Evolutionary conservation across 2,329 filamentous ascomycete species (phyloP).

Genomic region (Colletotrichum horii): DNA sequence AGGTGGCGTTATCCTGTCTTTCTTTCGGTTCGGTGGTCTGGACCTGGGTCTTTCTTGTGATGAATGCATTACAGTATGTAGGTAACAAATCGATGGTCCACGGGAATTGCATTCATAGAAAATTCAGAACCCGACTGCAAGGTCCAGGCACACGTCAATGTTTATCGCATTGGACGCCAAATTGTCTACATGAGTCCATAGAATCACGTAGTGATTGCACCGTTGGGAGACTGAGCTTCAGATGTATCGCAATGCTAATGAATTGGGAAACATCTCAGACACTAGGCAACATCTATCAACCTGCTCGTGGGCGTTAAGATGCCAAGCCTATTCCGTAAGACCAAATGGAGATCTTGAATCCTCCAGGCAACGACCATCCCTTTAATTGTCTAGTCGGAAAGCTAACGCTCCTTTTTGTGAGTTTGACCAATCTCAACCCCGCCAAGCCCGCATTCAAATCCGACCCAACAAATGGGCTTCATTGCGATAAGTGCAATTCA

Average conservation of each 20-base stretch:
- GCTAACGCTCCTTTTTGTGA: neutral
- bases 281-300: fast-evolving
- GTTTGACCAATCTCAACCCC: neutral
- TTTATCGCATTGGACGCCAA: neutral
- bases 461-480: neutral
- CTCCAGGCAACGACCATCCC: neutral
- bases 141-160: neutral
- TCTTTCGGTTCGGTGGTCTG: neutral
- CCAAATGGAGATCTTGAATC: neutral
- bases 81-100: neutral
- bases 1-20: neutral
- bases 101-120: neutral
- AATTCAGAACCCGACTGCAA: neutral
- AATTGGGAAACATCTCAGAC: neutral
- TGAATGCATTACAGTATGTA: neutral
- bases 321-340: neutral
- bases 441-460: neutral
- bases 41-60: neutral
- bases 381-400: neutral
- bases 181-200: neutral
- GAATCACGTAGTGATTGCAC: neutral
- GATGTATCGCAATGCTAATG: neutral
- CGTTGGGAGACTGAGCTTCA: neutral
- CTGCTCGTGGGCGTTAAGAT: neutral
- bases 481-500: neutral